These are phyloP conservation scores for Corynespora cassiicola DNA, from an alignment of 2,329 filamentous ascomycete genomes.

Conservation along the genomic window DNA sequence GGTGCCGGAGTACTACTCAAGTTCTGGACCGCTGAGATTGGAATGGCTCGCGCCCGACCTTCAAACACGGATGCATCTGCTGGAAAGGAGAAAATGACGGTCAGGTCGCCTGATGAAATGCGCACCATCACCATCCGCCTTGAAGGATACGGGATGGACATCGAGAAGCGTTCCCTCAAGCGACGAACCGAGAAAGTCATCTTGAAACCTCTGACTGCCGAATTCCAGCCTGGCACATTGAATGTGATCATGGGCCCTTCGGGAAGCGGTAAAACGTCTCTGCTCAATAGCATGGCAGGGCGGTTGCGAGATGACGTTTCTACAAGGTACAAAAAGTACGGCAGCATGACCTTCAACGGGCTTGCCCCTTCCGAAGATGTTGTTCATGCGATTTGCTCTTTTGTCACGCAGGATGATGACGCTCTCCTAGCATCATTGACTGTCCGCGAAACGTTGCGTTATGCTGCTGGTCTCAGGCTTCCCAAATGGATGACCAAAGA, in stretches of 20 bases:
- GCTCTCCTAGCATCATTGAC: conserved; percentile 76
- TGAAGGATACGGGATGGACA: conserved; percentile 66
- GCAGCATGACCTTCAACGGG: conserved; percentile 73
- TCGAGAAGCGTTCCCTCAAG: conserved; percentile 66
- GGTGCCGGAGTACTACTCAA: conserved; percentile 67
- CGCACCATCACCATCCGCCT: conserved; percentile 70
- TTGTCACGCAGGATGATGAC: conserved; percentile 80
- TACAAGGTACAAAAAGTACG: conserved; percentile 67
- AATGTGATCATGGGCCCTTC: conserved; percentile 85
- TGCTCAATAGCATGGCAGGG: conserved; percentile 75
- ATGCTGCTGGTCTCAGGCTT: conserved; percentile 72
- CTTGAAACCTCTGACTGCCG: conserved; percentile 69
- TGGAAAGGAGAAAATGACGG: conserved; percentile 73
- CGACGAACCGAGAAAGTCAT: conserved; percentile 62
- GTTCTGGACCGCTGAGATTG: conserved; percentile 72
- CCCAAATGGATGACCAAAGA: conserved; percentile 72
- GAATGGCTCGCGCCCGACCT: conserved; percentile 67
- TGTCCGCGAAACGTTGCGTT: conserved; percentile 74
- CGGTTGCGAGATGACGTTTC: conserved; percentile 67
- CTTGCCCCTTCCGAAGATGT: conserved; percentile 72
- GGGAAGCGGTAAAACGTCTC: conserved; percentile 76
- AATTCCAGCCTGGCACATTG: conserved; percentile 71
- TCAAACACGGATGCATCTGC: conserved; percentile 65
- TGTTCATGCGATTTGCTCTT: conserved; percentile 74
- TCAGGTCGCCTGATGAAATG: conserved; percentile 59